Evolutionary conservation across 768 basidiomycete species (phyloP).

Genomic region (Tricholoma matsutake): DNA sequence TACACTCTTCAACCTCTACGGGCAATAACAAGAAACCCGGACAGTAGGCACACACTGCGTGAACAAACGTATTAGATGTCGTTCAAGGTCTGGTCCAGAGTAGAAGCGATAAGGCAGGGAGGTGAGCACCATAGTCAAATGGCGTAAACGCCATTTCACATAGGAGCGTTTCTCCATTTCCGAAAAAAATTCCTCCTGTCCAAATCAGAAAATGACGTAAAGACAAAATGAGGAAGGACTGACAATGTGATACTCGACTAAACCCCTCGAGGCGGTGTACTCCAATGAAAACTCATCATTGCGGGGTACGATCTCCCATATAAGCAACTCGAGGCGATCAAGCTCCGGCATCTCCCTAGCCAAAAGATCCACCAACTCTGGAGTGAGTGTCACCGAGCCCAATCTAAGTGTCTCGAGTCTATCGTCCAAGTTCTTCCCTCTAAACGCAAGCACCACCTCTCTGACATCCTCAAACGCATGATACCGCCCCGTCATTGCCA

Average conservation of each 20-base stretch:
- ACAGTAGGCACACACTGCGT: slow-evolving; percentile 29
- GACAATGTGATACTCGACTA: background rate
- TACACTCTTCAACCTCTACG: background rate
- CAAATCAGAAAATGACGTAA: background rate
- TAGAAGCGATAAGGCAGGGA: slow-evolving; percentile 28
- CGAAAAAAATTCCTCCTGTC: slow-evolving; percentile 31
- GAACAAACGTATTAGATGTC: slow-evolving; percentile 23
- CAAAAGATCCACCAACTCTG: slow-evolving; percentile 40
- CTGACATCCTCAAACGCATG: slow-evolving; percentile 35
- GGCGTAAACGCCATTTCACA: slow-evolving; percentile 29
- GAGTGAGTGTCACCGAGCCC: slow-evolving; percentile 39
- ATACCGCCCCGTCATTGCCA: slow-evolving; percentile 39
- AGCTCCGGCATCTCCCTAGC: slow-evolving; percentile 34
- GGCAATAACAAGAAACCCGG: background rate
- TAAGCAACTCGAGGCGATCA: slow-evolving; percentile 35
- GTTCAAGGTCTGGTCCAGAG: slow-evolving; percentile 27
- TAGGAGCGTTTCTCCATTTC: slow-evolving; percentile 33
- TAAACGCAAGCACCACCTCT: slow-evolving; percentile 25
- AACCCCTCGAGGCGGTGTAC: background rate
- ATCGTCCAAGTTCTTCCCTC: slow-evolving; percentile 12
- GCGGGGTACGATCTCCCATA: slow-evolving; percentile 35
- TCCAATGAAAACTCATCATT: slow-evolving; percentile 16
- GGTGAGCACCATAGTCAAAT: slow-evolving; percentile 31
- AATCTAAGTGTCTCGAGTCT: slow-evolving; percentile 33
- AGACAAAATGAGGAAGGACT: background rate